Evolutionary conservation across 306 rosid genomes (phyloP), one percentile per base, ranked within the genome.

Genomic region (Vigna reflexopilosa): DNA sequence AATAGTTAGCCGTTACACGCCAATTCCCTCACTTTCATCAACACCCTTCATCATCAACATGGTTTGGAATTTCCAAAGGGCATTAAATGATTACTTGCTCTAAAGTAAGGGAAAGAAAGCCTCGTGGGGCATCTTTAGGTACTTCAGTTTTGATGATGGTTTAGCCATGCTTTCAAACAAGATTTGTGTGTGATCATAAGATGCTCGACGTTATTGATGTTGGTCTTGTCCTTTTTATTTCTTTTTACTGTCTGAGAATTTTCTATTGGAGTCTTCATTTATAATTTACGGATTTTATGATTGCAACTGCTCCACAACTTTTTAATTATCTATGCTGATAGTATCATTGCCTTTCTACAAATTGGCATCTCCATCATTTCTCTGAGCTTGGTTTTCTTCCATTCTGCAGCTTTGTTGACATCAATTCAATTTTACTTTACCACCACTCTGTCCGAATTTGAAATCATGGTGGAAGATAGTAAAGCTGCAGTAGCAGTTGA

Each of bases 401-500:
- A 57, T 82, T 51, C 67, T 42, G 17, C 84, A 77, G 88, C 80
- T 83, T 72, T 71, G 48, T 50, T n/a, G 77, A 40, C 59, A 77
- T 56, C 83, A 83, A 78, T 84, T 65, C 80, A 81, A 73, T 84
- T 72, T 40, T 59, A 10, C 55, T 17, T 56, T 15, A 51, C 70
- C 14, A 51, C 70, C 14, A 36, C 36, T 57, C 34, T 51, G 50
- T 63, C 80, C 34, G 63, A 34, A 9, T 82, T 70, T 45, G 66
- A 69, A 75, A 85, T 81, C 92, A 94, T 95, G 97, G 97, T 86
- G 68, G 97, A 88, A 82, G 93, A 86, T 32, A 58, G 81, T 12
- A 73, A 61, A 51, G 65, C 78, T 42, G 72, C 50, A 24, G 85
- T 77, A 55, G 57, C 42, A 16, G 79, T 58, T 1, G 86, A 85